A percentile compares a stretch with the other conserved stretches of the same genome.
Conservation (phyloP, 2,329 filamentous ascomycete genomes). For the Pseudogymnoascus pannorum region DNA sequence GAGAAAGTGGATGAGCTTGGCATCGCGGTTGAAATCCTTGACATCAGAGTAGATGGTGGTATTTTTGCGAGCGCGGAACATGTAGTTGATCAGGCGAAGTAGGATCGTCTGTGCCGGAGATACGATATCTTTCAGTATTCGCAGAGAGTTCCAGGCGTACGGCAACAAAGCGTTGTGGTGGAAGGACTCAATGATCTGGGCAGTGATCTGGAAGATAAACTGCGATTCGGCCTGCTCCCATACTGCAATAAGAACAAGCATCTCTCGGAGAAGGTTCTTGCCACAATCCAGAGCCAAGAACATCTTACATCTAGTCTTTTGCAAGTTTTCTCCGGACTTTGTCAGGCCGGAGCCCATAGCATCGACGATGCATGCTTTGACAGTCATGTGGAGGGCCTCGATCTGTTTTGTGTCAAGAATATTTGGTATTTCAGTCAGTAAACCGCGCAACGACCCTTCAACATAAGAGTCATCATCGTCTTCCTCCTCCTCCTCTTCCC, state of each 20-base stretch:
- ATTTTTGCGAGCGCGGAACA: conserved; percentile 59
- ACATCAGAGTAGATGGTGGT: conserved; percentile 37
- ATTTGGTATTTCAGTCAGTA: conserved; percentile 88
- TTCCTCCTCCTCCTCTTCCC: conserved; percentile 59
- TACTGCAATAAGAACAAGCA: conserved; percentile 92
- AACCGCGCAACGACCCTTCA: conserved; percentile 70
- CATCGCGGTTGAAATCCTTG: conserved; percentile 48
- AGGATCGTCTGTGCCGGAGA: conserved; percentile 91
- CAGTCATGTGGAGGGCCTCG: conserved; percentile 92
- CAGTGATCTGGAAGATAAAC: conserved; percentile 92
- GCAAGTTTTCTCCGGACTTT: conserved; percentile 68
- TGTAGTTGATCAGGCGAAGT: conserved; percentile 81
- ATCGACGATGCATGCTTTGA: conserved; percentile 90
- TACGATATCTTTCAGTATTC: conserved; percentile 92
- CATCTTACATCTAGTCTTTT: conserved; percentile 83
- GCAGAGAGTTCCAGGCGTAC: conserved; percentile 84
- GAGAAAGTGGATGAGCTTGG: conserved; percentile 73
- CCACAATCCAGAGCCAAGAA: conserved; percentile 85
- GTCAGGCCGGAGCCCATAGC: conserved; percentile 64
- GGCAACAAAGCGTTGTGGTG: conserved; percentile 84
- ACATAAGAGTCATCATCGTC: conserved; percentile 74
- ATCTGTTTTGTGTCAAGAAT: conserved; percentile 93
- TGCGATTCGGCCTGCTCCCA: conserved; percentile 94
- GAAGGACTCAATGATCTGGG: conserved; percentile 90
- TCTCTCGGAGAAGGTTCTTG: conserved; percentile 78